Evolutionary conservation across 2,329 filamentous ascomycete species (phyloP).

Genomic region (Aaosphaeria pasadenensis): DNA sequence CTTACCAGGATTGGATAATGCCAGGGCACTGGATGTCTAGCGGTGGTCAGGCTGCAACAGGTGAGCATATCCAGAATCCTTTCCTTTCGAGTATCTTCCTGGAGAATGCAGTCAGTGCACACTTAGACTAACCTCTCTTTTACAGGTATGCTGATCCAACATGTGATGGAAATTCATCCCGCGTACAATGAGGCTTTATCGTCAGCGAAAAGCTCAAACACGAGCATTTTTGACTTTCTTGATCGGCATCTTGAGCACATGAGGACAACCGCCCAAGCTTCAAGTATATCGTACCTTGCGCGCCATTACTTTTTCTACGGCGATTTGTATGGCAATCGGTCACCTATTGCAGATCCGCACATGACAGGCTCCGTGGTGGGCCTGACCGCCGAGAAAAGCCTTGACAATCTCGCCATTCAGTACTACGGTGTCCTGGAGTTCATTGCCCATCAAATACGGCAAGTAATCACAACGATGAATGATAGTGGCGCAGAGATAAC

Average conservation of each 20-base stretch:
- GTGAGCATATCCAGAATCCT: not conserved
- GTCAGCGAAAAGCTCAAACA: not conserved
- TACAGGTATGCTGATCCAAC: not conserved
- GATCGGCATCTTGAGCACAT: not conserved
- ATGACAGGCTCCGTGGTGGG: not conserved
- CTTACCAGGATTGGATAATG: not conserved
- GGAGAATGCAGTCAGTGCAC: too few species aligned
- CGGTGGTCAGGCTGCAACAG: not conserved
- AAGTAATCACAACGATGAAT: not conserved
- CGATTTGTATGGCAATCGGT: not conserved
- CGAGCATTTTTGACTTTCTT: not conserved
- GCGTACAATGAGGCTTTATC: not conserved
- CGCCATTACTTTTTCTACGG: not conserved
- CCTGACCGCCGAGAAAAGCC: not conserved
- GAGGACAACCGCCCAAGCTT: not conserved
- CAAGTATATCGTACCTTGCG: not conserved
- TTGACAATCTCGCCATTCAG: not conserved
- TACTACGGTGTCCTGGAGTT: not conserved
- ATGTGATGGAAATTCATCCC: not conserved
- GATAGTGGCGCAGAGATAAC: not conserved
- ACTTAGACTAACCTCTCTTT: too few species aligned
- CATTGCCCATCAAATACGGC: not conserved
- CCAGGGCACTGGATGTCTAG: not conserved
- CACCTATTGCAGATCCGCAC: not conserved
- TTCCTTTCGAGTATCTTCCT: too few species aligned